Conservation (phyloP, 352 stramenopile species). For the Globisporangium heterothallicum region DNA sequence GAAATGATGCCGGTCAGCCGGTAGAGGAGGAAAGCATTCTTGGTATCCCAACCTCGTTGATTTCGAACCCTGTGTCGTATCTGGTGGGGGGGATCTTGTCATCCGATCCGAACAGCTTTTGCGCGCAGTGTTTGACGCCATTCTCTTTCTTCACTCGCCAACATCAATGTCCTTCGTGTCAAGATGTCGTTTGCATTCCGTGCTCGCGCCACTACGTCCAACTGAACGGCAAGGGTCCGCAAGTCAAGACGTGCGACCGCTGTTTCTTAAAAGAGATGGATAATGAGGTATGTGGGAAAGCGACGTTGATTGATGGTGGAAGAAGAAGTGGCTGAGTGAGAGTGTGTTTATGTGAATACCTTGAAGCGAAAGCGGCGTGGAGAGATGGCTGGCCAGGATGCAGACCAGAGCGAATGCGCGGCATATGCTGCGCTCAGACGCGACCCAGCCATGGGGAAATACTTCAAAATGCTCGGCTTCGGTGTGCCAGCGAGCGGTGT, state of each 20-base stretch:
- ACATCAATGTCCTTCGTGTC: slow-evolving; percentile 41
- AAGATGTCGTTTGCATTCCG: slow-evolving; percentile 42
- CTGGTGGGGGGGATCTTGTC: slow-evolving; percentile 50
- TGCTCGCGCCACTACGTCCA: slow-evolving; percentile 55
- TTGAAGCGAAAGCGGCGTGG: slow-evolving; percentile 38
- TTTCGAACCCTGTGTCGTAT: slow-evolving; percentile 64
- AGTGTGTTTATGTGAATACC: background rate
- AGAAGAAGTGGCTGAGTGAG: background rate
- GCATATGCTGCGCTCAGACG: slow-evolving; percentile 47
- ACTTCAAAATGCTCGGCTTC: slow-evolving; percentile 84
- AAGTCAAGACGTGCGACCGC: slow-evolving; percentile 61
- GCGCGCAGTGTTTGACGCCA: slow-evolving; percentile 46
- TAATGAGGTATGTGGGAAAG: slow-evolving; percentile 25
- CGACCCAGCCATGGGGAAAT: slow-evolving; percentile 73
- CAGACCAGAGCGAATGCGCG: slow-evolving; percentile 26
- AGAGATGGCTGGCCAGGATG: background rate
- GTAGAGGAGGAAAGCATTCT: slow-evolving; percentile 34
- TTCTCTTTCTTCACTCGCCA: slow-evolving; percentile 79
- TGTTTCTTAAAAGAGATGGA: slow-evolving; percentile 76
- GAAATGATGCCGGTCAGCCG: slow-evolving; percentile 5
- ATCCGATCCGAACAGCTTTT: slow-evolving; percentile 20
- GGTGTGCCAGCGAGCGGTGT: slow-evolving; percentile 63
- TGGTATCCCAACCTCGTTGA: slow-evolving; percentile 43
- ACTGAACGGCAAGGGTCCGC: slow-evolving; percentile 30
- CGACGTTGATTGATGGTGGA: background rate